Evolutionary conservation across 768 basidiomycete genomes (phyloP).

Genomic region (Leccinum incarnatum): DNA sequence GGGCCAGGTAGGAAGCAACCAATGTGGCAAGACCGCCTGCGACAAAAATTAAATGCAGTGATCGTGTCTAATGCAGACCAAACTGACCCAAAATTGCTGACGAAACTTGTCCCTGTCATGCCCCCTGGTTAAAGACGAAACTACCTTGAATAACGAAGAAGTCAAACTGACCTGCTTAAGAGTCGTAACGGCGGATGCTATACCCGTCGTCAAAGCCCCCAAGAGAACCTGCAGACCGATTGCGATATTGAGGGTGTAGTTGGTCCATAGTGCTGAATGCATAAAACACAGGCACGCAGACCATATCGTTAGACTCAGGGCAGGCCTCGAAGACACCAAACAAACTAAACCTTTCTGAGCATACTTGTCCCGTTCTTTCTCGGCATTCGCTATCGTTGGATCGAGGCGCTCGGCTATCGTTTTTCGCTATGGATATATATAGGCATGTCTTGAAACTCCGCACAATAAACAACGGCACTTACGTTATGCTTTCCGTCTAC

Average conservation of each 20-base stretch:
- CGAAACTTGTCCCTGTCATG: slow-evolving; percentile 28
- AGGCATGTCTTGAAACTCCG: neutral
- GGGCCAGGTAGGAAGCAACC: slow-evolving; percentile 70
- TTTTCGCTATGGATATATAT: slow-evolving; percentile 19
- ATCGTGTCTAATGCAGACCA: neutral
- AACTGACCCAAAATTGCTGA: slow-evolving; percentile 40
- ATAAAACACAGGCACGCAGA: neutral
- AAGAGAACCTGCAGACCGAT: slow-evolving; percentile 63
- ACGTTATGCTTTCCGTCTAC: slow-evolving; percentile 20
- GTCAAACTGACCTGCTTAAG: slow-evolving; percentile 39
- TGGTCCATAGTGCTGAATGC: slow-evolving; percentile 30
- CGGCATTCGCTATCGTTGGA: slow-evolving; percentile 52
- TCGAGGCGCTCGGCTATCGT: slow-evolving; percentile 52
- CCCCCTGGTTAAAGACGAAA: neutral
- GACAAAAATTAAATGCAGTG: neutral
- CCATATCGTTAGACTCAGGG: neutral
- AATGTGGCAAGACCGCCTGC: slow-evolving; percentile 65
- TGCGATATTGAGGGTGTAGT: slow-evolving; percentile 42
- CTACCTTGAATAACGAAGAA: too few species aligned
- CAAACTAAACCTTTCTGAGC: slow-evolving; percentile 39
- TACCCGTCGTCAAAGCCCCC: slow-evolving; percentile 64
- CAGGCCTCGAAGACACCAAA: neutral
- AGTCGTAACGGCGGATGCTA: slow-evolving; percentile 47
- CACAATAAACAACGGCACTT: slow-evolving; percentile 1
- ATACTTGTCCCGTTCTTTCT: slow-evolving; percentile 45